phyloP scores from a whole-genome alignment of 2,329 filamentous ascomycete species.

The Epichloe scottii region DNA sequence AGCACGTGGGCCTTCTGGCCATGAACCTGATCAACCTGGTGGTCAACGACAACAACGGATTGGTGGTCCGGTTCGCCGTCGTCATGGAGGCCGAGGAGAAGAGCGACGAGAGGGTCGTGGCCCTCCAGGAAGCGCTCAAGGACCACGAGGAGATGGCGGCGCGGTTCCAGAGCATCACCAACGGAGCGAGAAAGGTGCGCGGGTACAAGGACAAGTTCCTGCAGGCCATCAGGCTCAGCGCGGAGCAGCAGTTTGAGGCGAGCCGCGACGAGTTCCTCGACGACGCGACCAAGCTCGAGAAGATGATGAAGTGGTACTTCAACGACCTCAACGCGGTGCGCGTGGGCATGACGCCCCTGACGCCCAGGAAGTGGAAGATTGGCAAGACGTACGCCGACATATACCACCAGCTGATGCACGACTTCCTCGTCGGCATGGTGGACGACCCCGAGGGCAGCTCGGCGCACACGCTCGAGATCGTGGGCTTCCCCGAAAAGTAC shows the following conservation, averaged over 20 bases:
- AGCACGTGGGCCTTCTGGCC: constrained; percentile 79
- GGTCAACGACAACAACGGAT: constrained; percentile 70
- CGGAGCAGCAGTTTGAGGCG: constrained; percentile 60
- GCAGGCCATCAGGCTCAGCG: constrained; percentile 61
- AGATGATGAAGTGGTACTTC: constrained; percentile 90
- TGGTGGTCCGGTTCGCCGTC: constrained; percentile 83
- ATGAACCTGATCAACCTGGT: constrained; percentile 83
- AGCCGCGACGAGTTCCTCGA: constrained; percentile 65
- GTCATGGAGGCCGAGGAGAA: constrained; percentile 94
- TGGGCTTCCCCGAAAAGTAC: constrained; percentile 93
- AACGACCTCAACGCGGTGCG: constrained; percentile 94
- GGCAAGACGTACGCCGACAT: constrained; percentile 80
- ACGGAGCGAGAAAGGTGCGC: constrained; percentile 79
- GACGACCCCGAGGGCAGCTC: constrained; percentile 77
- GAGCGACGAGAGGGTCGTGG: constrained; percentile 82
- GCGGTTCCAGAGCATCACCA: constrained; percentile 88
- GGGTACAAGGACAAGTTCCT: constrained; percentile 97
- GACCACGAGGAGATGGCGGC: constrained; percentile 92
- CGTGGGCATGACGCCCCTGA: constrained; percentile 78
- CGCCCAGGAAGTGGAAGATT: constrained; percentile 96
- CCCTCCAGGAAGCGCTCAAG: constrained; percentile 84
- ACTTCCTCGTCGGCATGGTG: constrained; percentile 72
- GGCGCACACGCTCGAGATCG: constrained; percentile 77
- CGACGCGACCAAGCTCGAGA: constrained; percentile 72
- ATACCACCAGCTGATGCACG: constrained; percentile 92